Percentiles rank a stretch among this genome's conserved stretches.
Evolutionary conservation across 2,329 filamentous ascomycete genomes (phyloP).

Genomic region (Alternaria longipes): DNA sequence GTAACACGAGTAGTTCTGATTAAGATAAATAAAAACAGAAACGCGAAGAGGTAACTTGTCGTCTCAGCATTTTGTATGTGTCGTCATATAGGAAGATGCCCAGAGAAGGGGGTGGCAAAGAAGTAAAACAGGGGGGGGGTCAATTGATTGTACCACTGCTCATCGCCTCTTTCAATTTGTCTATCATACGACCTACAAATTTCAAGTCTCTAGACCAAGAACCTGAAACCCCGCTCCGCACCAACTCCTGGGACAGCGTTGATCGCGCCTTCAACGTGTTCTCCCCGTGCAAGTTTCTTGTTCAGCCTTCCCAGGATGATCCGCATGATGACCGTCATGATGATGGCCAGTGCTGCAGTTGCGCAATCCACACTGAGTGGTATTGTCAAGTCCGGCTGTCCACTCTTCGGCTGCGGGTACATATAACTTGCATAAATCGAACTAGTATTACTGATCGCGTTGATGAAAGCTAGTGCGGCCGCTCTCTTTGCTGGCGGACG

Average conservation of each 20-base stretch:
- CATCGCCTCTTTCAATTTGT: constrained; percentile 1
- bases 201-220: constrained; percentile 62
- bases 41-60: background rate
- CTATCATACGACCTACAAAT: background rate
- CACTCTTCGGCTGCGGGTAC: constrained; percentile 62
- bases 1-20: background rate
- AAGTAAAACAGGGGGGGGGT: constrained; percentile 8
- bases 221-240: constrained; percentile 71
- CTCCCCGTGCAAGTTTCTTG: constrained; percentile 72
- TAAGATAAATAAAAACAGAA: background rate
- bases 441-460: constrained; percentile 73
- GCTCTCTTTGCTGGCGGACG: constrained; percentile 79
- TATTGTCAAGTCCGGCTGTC: constrained; percentile 54
- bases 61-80: background rate
- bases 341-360: constrained; percentile 70
- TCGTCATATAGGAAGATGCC: background rate
- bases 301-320: constrained; percentile 72
- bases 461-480: constrained; percentile 78
- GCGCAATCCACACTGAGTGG: constrained; percentile 75
- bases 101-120: constrained; percentile 11
- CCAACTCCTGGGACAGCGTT: constrained; percentile 65
- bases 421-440: constrained; percentile 76
- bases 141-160: constrained; percentile 5
- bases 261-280: constrained; percentile 63
- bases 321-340: constrained; percentile 69